Conservation (phyloP, 345 rosid genomes). For the Gossypium thurberi region DNA sequence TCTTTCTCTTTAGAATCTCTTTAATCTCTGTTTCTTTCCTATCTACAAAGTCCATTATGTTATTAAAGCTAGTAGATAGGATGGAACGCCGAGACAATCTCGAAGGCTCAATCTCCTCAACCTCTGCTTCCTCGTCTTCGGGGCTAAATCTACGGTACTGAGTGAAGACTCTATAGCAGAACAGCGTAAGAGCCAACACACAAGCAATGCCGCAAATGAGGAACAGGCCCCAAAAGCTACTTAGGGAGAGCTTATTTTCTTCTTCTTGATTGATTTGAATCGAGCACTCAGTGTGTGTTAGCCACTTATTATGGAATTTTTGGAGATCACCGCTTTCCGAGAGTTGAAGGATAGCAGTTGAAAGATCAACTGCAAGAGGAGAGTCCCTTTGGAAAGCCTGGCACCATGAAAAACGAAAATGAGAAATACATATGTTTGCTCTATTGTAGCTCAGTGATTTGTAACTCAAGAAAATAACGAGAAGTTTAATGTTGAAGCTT, state of each 20-base stretch:
- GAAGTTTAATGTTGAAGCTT: slow-evolving; percentile 28
- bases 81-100: slow-evolving; percentile 28
- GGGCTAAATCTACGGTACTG: slow-evolving; percentile 58
- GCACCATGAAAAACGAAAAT: background rate
- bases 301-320: slow-evolving; percentile 75
- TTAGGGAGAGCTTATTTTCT: slow-evolving; percentile 41
- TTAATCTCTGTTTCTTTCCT: slow-evolving; percentile 48
- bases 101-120: slow-evolving; percentile 43
- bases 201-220: slow-evolving; percentile 67
- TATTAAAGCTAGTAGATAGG: slow-evolving; percentile 42
- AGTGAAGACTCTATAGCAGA: slow-evolving; percentile 43
- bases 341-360: slow-evolving; percentile 79
- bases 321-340: slow-evolving; percentile 86
- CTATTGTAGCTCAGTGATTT: background rate
- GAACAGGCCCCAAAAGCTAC: slow-evolving; percentile 89
- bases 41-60: slow-evolving; percentile 50
- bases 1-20: slow-evolving; percentile 47
- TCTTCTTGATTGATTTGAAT: slow-evolving; percentile 30
- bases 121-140: slow-evolving; percentile 25
- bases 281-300: slow-evolving; percentile 39
- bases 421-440: background rate
- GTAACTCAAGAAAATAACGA: background rate
- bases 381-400: slow-evolving; percentile 96
- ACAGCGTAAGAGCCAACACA: slow-evolving; percentile 42
- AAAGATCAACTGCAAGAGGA: slow-evolving; percentile 81